Percentiles rank a stretch among this genome's conserved stretches.
Evolutionary conservation across 129 eudicot species (phyloP).

Genomic region (Arctium minus): DNA sequence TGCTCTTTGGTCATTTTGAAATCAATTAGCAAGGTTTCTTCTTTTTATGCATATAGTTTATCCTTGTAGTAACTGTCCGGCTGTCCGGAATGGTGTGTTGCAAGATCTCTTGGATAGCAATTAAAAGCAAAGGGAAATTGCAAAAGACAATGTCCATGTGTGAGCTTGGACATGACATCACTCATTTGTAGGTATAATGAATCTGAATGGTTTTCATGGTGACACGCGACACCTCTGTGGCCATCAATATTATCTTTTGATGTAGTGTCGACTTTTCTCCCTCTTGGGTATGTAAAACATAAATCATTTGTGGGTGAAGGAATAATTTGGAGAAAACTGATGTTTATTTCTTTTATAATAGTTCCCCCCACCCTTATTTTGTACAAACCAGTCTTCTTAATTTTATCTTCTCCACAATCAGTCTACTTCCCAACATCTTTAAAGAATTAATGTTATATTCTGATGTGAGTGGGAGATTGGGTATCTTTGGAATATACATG

Average conservation of each 20-base stretch:
- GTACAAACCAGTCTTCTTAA: neutral
- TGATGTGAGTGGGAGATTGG: neutral
- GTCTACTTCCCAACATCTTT: neutral
- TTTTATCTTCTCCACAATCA: neutral
- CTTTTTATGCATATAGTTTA: constrained; percentile 3
- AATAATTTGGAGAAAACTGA: constrained; percentile 13
- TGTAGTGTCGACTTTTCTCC: constrained; percentile 20
- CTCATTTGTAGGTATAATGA: neutral
- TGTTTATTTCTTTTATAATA: neutral
- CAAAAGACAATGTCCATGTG: neutral
- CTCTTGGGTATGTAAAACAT: constrained; percentile 12
- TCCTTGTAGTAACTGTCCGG: constrained; percentile 17
- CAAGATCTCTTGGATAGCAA: constrained; percentile 46
- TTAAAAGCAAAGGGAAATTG: constrained; percentile 23
- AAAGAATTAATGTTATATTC: neutral
- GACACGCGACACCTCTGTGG: neutral
- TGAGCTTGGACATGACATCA: neutral
- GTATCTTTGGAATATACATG: neutral
- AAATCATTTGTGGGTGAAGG: constrained; percentile 15
- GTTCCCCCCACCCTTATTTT: neutral
- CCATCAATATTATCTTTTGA: neutral
- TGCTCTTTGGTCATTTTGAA: neutral
- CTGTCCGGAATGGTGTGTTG: constrained; percentile 55
- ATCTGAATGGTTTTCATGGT: neutral
- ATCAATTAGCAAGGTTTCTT: neutral